Evolutionary conservation across 176 grass and related monocot species (phyloP).

Genomic region (bread wheat (Triticum aestivum)): DNA sequence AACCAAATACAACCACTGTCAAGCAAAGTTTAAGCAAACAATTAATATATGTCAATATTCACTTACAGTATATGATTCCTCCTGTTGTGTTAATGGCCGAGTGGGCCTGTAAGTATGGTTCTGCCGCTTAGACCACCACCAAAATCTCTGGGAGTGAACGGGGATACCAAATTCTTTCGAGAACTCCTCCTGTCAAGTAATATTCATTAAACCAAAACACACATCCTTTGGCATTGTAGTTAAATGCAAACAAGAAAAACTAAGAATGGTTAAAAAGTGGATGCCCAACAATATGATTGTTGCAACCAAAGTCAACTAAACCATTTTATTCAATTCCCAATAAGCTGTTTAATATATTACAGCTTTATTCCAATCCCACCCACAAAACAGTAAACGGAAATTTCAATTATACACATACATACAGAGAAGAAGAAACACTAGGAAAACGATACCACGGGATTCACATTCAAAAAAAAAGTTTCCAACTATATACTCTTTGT

Average conservation of each 20-base stretch:
- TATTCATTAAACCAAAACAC: neutral
- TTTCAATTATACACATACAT: neutral
- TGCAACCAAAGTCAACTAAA: slow-evolving; percentile 1
- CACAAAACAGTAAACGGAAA: neutral
- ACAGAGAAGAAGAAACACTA: neutral
- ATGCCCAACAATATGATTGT: slow-evolving; percentile 1
- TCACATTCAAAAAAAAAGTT: neutral
- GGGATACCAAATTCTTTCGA: slow-evolving; percentile 59
- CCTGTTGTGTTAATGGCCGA: slow-evolving; percentile 44
- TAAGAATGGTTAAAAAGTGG: neutral
- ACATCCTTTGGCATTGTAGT: neutral
- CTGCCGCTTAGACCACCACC: slow-evolving; percentile 67
- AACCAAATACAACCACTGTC: neutral
- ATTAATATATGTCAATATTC: neutral
- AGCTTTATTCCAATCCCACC: neutral
- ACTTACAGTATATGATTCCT: slow-evolving; percentile 62
- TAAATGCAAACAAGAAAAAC: neutral
- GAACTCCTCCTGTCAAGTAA: slow-evolving; percentile 54
- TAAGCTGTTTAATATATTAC: neutral
- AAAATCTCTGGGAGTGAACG: slow-evolving; percentile 62
- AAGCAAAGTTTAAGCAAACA: neutral
- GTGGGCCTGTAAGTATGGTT: slow-evolving; percentile 56
- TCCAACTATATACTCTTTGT: no score
- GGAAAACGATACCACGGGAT: neutral
- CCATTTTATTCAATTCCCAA: neutral